Evolutionary conservation across 1,284 basidiomycete genomes (phyloP), one percentile per base, ranked within the genome.

Genomic region (Retiboletus flavoniger): DNA sequence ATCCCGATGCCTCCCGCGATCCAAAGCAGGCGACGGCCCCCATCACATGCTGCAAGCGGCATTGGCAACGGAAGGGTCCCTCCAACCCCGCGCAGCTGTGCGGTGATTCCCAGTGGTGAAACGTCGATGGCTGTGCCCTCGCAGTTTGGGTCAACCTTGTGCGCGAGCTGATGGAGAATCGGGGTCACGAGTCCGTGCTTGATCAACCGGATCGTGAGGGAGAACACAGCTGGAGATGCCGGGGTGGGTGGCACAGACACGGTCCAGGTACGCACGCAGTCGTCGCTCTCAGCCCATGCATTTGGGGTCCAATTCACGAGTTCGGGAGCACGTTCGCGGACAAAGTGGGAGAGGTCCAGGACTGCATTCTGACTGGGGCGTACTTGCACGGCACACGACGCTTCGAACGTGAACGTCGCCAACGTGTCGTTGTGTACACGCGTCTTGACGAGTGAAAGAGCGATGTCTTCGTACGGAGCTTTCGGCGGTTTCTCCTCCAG

Each of bases 221-320:
- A 55, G 32, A 65, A 52, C 0, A 24, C 53, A 2, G 32, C 4
- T 2, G 57, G 60, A 2, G 28, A 74, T 71, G 14, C 67, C 68
- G 7, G 77, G 74, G 47, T 77, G 19, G 64, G 62, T n/a, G 43
- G 60, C 0, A 45, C 41, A 5, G 83, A 83, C 8, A 85, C 74
- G 0, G 82, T 86, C 83, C 84, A 87, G 3, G 83, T 86, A 10
- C 84, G 79, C 19, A 87, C 76, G 38, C 80, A 75, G 59, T 86
- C 83, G 61, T 86, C 84, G 63, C 84, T 84, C 11, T 82, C 65
- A 7, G 74, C 73, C 13, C 69, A 72, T 0, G 78, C 76, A 31
- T 65, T 60, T 0, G 72, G 71, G 1, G 75, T 72, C 17, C 58
- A 62, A 16, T 78, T 73, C 74, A 85, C 79, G 60, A 84, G 81